Evolutionary conservation across 345 rosid genomes (phyloP).

Genomic region (Eucalyptus shirleyi): DNA sequence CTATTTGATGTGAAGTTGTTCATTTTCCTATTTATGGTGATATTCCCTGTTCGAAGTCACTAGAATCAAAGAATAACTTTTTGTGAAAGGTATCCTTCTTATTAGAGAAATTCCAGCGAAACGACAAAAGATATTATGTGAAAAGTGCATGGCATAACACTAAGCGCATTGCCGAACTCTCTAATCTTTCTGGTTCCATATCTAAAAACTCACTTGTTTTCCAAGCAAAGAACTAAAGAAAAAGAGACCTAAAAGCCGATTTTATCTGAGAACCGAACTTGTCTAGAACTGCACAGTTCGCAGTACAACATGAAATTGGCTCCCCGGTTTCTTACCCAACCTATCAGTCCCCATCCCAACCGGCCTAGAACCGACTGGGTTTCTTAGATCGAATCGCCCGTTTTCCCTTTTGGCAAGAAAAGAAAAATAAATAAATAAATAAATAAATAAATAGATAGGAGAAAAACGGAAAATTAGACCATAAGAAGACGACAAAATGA

Average conservation of each 20-base stretch:
- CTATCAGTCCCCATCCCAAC: fast-evolving
- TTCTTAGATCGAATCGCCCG: neutral
- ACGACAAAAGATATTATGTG: fast-evolving
- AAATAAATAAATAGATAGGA: neutral
- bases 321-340: neutral
- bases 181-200: neutral
- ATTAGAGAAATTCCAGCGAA: fast-evolving
- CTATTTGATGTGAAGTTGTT: neutral
- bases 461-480: neutral
- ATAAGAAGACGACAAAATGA: neutral
- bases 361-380: neutral
- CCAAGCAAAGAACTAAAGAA: neutral
- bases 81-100: too few species aligned
- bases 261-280: neutral
- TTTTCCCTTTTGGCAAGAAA: neutral
- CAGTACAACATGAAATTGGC: fast-evolving
- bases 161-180: neutral
- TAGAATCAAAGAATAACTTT: neutral
- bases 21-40: neutral
- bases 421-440: too few species aligned
- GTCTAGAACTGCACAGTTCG: fast-evolving
- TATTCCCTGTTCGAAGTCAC: neutral
- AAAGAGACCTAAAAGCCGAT: fast-evolving
- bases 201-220: neutral
- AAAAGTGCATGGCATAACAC: neutral